A percentile compares a stretch with the other conserved stretches of the same genome.
These are phyloP conservation scores for Scorias spongiosa DNA, from an alignment of 2,329 filamentous ascomycete genomes.

Conservation along the genomic window DNA sequence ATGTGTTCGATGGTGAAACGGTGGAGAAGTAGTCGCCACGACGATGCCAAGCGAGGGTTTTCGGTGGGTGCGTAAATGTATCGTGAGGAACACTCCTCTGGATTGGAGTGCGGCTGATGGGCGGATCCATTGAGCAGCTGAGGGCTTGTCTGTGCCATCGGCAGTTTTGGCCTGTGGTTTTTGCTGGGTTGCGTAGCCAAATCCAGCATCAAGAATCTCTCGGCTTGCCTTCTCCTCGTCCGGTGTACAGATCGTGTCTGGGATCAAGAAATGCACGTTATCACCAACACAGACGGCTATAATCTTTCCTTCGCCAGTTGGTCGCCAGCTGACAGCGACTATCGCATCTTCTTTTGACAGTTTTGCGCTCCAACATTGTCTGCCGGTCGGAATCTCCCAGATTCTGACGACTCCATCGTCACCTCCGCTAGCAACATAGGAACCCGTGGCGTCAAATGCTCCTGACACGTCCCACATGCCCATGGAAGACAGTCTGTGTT, in stretches of 20 bases:
- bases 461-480: conserved; percentile 78
- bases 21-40: conserved; percentile 89
- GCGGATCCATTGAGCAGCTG: conserved; percentile 68
- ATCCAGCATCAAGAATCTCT: conserved; percentile 72
- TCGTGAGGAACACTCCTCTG: conserved; percentile 63
- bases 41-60: conserved; percentile 85
- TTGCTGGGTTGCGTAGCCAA: conserved; percentile 65
- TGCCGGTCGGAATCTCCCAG: conserved; percentile 75
- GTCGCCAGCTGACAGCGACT: conserved; percentile 79
- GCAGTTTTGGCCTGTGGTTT: conserved; percentile 37
- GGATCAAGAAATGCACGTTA: conserved; percentile 71
- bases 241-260: conserved; percentile 47
- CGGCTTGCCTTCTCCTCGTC: conserved; percentile 47
- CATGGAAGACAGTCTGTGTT: conserved; percentile 72
- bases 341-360: conserved; percentile 66
- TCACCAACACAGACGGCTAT: conserved; percentile 75
- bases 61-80: conserved; percentile 56
- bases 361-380: conserved; percentile 73
- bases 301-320: conserved; percentile 63
- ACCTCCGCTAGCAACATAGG: conserved; percentile 79
- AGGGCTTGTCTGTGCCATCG: conserved; percentile 47
- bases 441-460: conserved; percentile 74
- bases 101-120: conserved; percentile 60
- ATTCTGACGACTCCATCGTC: conserved; percentile 86
- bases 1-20: conserved; percentile 65